Conservation (phyloP, 176 grass and related monocot genomes). For the Pharus latifolius region DNA sequence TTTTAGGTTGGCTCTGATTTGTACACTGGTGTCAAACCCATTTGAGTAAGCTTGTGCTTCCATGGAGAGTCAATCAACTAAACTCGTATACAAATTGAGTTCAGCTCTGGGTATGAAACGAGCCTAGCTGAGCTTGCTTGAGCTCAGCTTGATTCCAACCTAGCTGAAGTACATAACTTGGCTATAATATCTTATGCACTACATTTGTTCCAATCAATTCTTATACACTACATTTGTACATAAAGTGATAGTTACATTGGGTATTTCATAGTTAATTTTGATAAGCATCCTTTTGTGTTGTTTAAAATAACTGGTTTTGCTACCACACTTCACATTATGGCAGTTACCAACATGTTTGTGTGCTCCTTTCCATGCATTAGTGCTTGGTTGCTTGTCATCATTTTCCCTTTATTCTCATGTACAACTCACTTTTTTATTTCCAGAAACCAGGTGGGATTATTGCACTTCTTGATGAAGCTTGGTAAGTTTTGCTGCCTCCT, state of each 20-base stretch:
- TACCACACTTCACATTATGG: too few relatives aligned
- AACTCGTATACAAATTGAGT: not conserved
- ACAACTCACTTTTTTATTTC: slow-evolving; percentile 30
- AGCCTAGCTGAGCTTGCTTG: slow-evolving; percentile 15
- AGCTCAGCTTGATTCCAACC: not conserved
- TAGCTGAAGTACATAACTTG: not conserved
- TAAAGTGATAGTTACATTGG: too few relatives aligned
- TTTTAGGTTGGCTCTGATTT: not conserved
- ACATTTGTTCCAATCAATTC: too few relatives aligned
- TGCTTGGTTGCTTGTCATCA: not conserved
- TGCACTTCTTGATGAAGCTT: slow-evolving; percentile 94
- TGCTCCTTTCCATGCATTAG: too few relatives aligned
- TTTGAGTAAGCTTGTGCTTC: slow-evolving; percentile 12
- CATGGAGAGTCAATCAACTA: not conserved
- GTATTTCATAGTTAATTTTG: too few relatives aligned
- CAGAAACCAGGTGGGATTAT: slow-evolving; percentile 98
- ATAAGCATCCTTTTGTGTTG: too few relatives aligned
- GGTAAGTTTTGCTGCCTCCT: slow-evolving; percentile 38
- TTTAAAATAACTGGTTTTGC: too few relatives aligned
- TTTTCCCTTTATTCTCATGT: slow-evolving; percentile 18
- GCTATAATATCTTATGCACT: not conserved
- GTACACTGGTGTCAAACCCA: not conserved
- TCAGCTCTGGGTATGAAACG: not conserved
- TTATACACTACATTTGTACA: too few relatives aligned
- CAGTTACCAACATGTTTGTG: slow-evolving; percentile 14